Evolutionary conservation across 768 basidiomycete genomes (phyloP).

Genomic region (Mycena leptocephala): DNA sequence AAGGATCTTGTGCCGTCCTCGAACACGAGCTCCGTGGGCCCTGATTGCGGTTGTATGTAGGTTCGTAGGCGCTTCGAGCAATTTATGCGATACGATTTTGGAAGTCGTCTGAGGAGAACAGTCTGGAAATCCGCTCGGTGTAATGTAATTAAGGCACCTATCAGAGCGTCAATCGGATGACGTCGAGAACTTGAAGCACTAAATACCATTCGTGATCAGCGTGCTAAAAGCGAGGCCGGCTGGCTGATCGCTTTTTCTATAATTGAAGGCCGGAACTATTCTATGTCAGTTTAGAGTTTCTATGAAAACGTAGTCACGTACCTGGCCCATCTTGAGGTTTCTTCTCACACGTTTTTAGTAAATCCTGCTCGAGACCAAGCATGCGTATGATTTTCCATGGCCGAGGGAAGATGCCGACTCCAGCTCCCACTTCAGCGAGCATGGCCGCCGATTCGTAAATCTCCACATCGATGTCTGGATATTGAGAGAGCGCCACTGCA

Average conservation of each 20-base stretch:
- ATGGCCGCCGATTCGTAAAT: constrained; percentile 69
- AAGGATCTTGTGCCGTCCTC: constrained; percentile 72
- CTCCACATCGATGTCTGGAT: constrained; percentile 70
- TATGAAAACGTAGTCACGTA: constrained; percentile 33
- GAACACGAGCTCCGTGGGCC: constrained; percentile 68
- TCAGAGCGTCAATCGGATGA: constrained; percentile 10
- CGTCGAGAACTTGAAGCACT: not conserved
- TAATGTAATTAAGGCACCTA: constrained; percentile 69
- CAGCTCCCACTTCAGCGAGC: constrained; percentile 73
- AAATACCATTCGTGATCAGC: constrained; percentile 71
- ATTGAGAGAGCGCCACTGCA: constrained; percentile 64
- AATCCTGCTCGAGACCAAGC: constrained; percentile 64
- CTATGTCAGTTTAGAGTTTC: constrained; percentile 1
- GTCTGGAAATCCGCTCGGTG: constrained; percentile 81
- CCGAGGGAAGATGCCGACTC: constrained; percentile 70
- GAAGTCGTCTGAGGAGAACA: constrained; percentile 67
- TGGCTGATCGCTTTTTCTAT: constrained; percentile 75
- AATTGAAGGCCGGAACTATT: constrained; percentile 67
- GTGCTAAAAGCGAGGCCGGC: constrained; percentile 69
- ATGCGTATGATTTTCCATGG: constrained; percentile 65
- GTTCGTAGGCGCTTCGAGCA: constrained; percentile 74
- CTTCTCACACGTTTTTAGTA: constrained; percentile 56
- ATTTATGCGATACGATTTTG: constrained; percentile 61
- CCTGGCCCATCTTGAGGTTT: constrained; percentile 60
- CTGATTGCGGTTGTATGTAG: constrained; percentile 63